Percentiles rank a stretch among this genome's conserved stretches.
Evolutionary conservation across 108 stramenopile species (phyloP).

Genomic region (Epithemia pelagica): DNA sequence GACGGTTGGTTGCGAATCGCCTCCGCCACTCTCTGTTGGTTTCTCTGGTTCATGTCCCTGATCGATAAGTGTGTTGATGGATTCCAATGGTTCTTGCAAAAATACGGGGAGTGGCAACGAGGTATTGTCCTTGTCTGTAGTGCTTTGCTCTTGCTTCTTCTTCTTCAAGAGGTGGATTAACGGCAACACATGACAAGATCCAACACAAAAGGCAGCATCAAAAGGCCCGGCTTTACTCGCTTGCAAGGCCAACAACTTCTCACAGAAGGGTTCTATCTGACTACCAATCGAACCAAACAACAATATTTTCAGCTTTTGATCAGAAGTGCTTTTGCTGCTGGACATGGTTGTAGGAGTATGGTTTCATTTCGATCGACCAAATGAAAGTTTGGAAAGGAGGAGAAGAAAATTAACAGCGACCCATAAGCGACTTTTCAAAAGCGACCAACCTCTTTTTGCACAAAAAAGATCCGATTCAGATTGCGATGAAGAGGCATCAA

Average conservation of each 20-base stretch:
- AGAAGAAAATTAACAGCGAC: too few relatives aligned
- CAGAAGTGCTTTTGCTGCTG: too few relatives aligned
- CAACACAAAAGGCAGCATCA: slow-evolving; percentile 68
- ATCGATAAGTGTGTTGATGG: not conserved
- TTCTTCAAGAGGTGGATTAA: not conserved
- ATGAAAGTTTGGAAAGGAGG: too few relatives aligned
- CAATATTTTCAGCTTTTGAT: slow-evolving; percentile 6
- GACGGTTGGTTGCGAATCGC: not conserved
- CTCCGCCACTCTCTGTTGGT: not conserved
- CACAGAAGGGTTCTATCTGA: slow-evolving; percentile 1
- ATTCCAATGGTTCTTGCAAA: slow-evolving; percentile 20
- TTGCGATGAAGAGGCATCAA: too few relatives aligned
- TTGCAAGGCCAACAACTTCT: slow-evolving; percentile 41
- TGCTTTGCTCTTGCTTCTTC: not conserved
- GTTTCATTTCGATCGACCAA: too few relatives aligned
- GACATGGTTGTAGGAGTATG: too few relatives aligned
- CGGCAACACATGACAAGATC: slow-evolving; percentile 33
- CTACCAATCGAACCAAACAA: slow-evolving; percentile 7
- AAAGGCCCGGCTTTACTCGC: slow-evolving; percentile 79
- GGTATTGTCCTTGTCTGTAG: too few relatives aligned
- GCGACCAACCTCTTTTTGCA: too few relatives aligned
- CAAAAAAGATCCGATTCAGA: too few relatives aligned
- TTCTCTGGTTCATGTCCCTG: not conserved
- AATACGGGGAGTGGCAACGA: slow-evolving; percentile 37
- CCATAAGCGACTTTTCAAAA: too few relatives aligned